Base-by-base conservation (phyloP, 2,329 filamentous ascomycete genomes). In the Penicillium sp. region DNA sequence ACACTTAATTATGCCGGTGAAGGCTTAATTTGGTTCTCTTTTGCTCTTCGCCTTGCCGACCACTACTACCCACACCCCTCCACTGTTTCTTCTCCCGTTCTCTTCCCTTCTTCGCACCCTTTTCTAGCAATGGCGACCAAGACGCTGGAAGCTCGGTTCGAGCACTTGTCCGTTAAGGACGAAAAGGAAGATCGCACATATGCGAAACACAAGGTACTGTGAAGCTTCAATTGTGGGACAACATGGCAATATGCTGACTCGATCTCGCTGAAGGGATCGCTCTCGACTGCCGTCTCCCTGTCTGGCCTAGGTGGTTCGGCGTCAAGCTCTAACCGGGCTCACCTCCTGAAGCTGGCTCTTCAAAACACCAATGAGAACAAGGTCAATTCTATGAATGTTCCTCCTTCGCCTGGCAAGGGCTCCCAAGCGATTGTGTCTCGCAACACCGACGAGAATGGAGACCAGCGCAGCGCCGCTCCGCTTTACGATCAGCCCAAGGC, bases 81-180 rank as follows among this genome's bases (percentile, higher is more conserved):
- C 24, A 18, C 39, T 46, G 27, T 46, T 40, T 9, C 43, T 54
- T 43, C 27, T 13, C 19, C 36, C 18, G 11, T 18, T n/a, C 40
- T 47, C 24, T 55, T 24, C 37, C 22, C 41, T 55, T 49, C 24
- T 49, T 55, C 41, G 40, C 50, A 56, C 39, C 47, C 50, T 27
- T 56, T 57, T 35, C 53, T 49, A 62, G 87, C 50, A 44, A 85
- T 94, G 90, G 86, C 93, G 64, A 85, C 90, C 59, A 86, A 90
- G 68, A 87, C 86, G 53, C 83, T 98, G 49, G 94, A 97, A 79
- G 83, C 90, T 78, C 90, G 91, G 69, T 91, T 98, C 72, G 92
- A 96, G 86, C 89, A 88, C 77, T 86, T 97, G 79, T 89, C 90
- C 19, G 91, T 97, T 62, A 89, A 90, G 69, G 93, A 97, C 72